phyloP scores from a whole-genome alignment of 352 stramenopile genomes.

The Elongisporangium undulatum region DNA sequence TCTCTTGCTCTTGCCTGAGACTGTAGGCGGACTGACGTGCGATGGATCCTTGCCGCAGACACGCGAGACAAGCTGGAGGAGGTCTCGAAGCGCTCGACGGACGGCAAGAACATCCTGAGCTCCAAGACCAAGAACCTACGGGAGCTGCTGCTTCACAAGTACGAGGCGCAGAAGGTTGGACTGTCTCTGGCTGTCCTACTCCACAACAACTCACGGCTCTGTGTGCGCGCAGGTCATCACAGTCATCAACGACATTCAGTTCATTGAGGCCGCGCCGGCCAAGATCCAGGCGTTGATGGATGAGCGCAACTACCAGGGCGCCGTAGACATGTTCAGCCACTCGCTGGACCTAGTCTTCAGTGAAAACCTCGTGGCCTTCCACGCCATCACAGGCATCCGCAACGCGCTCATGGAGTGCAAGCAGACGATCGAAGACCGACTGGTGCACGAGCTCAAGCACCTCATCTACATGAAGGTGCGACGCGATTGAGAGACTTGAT shows the following conservation, averaged over 20 bases:
- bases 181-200: neutral
- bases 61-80: slow-evolving; percentile 67
- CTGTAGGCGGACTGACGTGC: neutral
- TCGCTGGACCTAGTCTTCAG: slow-evolving; percentile 82
- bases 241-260: slow-evolving; percentile 83
- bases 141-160: slow-evolving; percentile 75
- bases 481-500: neutral
- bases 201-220: neutral
- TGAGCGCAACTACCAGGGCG: slow-evolving; percentile 48
- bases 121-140: slow-evolving; percentile 84
- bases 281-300: slow-evolving; percentile 61
- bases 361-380: slow-evolving; percentile 73
- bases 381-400: slow-evolving; percentile 66
- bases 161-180: slow-evolving; percentile 69
- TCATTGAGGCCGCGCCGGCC: slow-evolving; percentile 60
- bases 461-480: slow-evolving; percentile 69
- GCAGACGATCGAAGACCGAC: slow-evolving; percentile 71
- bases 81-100: slow-evolving; percentile 57
- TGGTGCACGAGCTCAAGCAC: slow-evolving; percentile 68
- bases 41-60: slow-evolving; percentile 25
- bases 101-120: slow-evolving; percentile 76
- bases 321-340: slow-evolving; percentile 67
- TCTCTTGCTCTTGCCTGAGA: neutral
- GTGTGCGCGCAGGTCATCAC: slow-evolving; percentile 43
- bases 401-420: slow-evolving; percentile 86